Evolutionary conservation across 805 yeast genomes (phyloP).

Genomic region (Candida alai): DNA sequence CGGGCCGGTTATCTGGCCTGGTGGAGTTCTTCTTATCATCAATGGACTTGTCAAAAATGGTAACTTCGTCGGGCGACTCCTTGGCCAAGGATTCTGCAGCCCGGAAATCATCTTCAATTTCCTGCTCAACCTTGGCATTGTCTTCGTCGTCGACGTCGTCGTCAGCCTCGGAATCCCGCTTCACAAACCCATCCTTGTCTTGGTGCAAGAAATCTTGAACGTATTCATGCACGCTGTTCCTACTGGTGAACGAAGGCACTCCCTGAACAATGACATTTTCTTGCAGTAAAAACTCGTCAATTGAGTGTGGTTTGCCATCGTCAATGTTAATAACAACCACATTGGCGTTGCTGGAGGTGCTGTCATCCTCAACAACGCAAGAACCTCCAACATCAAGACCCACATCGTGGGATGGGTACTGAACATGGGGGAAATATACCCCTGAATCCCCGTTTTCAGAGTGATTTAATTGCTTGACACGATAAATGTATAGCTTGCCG

Average conservation of each 20-base stretch:
- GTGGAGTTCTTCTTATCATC: slow-evolving; percentile 4
- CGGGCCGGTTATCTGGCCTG: not conserved
- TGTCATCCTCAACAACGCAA: slow-evolving; percentile 9
- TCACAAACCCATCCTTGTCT: slow-evolving; percentile 18
- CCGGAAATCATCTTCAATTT: slow-evolving; percentile 30
- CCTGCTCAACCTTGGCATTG: slow-evolving; percentile 10
- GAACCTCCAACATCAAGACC: slow-evolving; percentile 15
- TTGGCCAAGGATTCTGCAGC: slow-evolving; percentile 30
- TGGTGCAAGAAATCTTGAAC: slow-evolving; percentile 18
- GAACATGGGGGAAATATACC: slow-evolving; percentile 17
- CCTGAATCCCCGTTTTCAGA: slow-evolving; percentile 7
- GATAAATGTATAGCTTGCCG: slow-evolving; percentile 21
- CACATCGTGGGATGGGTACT: slow-evolving; percentile 15
- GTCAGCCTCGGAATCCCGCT: slow-evolving; percentile 14
- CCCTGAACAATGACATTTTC: slow-evolving; percentile 24
- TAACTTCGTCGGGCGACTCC: slow-evolving; percentile 25
- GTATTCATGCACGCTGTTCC: slow-evolving; percentile 21
- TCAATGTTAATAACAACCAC: slow-evolving; percentile 23
- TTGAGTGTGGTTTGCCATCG: slow-evolving; percentile 15
- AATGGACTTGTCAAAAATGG: slow-evolving; percentile 13
- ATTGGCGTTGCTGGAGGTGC: slow-evolving; percentile 6
- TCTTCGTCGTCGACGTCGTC: slow-evolving; percentile 11
- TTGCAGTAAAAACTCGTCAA: slow-evolving; percentile 17
- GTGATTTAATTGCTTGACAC: slow-evolving; percentile 19
- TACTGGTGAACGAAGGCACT: slow-evolving; percentile 21